Evolutionary conservation across 495 filamentous ascomycete species (phyloP).

Genomic region (Delitschia confertaspora): DNA sequence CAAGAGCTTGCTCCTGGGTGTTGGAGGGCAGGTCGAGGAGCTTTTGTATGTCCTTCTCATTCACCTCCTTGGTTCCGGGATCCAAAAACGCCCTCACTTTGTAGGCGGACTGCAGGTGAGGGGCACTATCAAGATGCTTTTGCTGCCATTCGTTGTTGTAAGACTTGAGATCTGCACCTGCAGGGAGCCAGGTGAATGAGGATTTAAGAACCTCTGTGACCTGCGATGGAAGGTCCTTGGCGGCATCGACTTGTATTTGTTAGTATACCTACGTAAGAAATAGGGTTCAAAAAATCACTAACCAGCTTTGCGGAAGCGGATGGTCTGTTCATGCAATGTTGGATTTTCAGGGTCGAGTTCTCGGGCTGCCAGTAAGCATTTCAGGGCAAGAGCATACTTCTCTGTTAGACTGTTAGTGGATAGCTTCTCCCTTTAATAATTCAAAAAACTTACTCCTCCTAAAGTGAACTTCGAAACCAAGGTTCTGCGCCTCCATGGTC

Average conservation of each 20-base stretch:
- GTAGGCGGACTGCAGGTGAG: slow-evolving; percentile 56
- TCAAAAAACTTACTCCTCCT: slow-evolving; percentile 54
- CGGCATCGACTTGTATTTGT: slow-evolving; percentile 39
- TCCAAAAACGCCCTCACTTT: slow-evolving; percentile 53
- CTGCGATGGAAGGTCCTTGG: slow-evolving; percentile 50
- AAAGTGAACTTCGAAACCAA: slow-evolving; percentile 83
- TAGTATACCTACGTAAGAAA: background rate
- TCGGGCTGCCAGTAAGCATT: slow-evolving; percentile 67
- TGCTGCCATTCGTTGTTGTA: slow-evolving; percentile 60
- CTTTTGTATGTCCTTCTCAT: slow-evolving; percentile 51
- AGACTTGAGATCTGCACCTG: slow-evolving; percentile 46
- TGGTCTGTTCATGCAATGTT: slow-evolving; percentile 65
- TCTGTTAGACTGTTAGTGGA: slow-evolving; percentile 42
- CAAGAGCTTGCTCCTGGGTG: slow-evolving; percentile 51
- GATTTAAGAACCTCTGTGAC: slow-evolving; percentile 56
- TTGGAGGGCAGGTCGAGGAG: slow-evolving; percentile 48
- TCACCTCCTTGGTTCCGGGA: slow-evolving; percentile 44
- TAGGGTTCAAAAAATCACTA: slow-evolving; percentile 15
- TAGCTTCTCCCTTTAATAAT: slow-evolving; percentile 10
- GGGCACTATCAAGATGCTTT: slow-evolving; percentile 52
- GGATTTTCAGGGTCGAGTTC: slow-evolving; percentile 61
- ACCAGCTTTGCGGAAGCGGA: slow-evolving; percentile 56
- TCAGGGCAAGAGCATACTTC: slow-evolving; percentile 76
- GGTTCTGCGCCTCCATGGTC: slow-evolving; percentile 70
- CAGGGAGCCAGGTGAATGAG: slow-evolving; percentile 54